Evolutionary conservation across 2,329 filamentous ascomycete genomes (phyloP), one percentile per base, ranked within the genome.

Genomic region (Chaetomiaceae sp.): DNA sequence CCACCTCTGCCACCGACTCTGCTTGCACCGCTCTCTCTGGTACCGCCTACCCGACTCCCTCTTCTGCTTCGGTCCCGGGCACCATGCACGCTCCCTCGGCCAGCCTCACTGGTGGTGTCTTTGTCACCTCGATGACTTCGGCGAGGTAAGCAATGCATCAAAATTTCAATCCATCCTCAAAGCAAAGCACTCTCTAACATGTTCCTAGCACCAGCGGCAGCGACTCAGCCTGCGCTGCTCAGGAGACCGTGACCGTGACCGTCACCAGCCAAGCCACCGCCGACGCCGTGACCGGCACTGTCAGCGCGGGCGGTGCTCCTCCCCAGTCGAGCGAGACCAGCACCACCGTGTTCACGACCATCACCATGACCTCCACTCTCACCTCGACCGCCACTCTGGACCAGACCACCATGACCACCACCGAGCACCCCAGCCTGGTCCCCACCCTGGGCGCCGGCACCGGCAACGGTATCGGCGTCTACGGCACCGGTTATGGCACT

Each of bases 231-330:
- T 53, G 44, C 34, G 2, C 23, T 5, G 20, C 19, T 6, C 7
- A 31, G 6, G 14, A 59, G 47, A 57, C 47, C 19, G 51, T 57
- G 40, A 55, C 50, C 3, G 50, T 61, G 40, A 56, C 59, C 5
- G 22, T 57, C 20, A 57, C 55, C 22, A 51, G 49, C 20, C 8
- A 27, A 14, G 34, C 47, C 23, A 43, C 19, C 43, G 25, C 36
- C n/a, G 52, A 54, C 17, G 31, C 52, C 11, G n/a, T 45, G 17
- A 22, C 44, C n/a, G 52, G 17, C 19, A 51, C 38, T 19, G 15
- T 23, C 37, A 14, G 17, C 31, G 19, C 6, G 4, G 27, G 20
- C 20, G 36, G 44, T 14, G 17, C 25, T 1, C 20, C 25, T 27
- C 27, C 34, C 12, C 20, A 20, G 49, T 40, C 27, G 6, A 11